phyloP scores from a whole-genome alignment of 495 filamentous ascomycete genomes.

The Podospora appendiculata region DNA sequence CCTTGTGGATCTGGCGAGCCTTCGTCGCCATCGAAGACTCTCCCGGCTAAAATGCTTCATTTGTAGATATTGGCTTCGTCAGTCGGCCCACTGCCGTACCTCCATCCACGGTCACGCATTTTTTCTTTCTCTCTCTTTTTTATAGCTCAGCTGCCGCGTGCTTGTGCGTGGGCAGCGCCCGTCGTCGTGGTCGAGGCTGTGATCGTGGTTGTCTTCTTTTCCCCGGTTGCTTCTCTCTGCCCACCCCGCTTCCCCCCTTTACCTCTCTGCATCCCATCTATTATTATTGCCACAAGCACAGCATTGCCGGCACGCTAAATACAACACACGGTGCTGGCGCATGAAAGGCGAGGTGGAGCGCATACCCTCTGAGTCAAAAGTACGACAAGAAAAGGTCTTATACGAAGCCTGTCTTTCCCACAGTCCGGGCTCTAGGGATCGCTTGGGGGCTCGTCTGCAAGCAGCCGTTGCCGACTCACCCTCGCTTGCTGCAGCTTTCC shows the following conservation, averaged over 20 bases:
- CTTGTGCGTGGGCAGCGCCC: neutral
- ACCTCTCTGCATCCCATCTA: neutral
- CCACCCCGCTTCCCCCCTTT: neutral
- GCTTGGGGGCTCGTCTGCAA: constrained; percentile 9
- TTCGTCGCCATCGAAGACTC: neutral
- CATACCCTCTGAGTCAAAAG: neutral
- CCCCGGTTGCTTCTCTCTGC: constrained; percentile 1
- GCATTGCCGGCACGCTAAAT: neutral
- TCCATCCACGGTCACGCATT: neutral
- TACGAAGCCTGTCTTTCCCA: neutral
- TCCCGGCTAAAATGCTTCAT: constrained; percentile 16
- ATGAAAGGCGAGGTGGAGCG: neutral
- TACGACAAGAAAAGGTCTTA: neutral
- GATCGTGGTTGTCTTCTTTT: constrained; percentile 2
- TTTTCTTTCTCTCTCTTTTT: neutral
- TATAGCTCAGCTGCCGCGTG: constrained; percentile 1
- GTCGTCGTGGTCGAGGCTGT: neutral
- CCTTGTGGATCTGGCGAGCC: too few species aligned
- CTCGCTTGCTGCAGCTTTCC: constrained; percentile 19
- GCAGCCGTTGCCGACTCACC: constrained; percentile 12
- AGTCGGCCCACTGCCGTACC: constrained; percentile 4
- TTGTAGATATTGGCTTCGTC: constrained; percentile 13
- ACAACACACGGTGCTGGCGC: neutral
- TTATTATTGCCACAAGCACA: neutral
- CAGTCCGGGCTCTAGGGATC: neutral